A percentile compares a stretch with the other conserved stretches of the same genome.
These are phyloP conservation scores for Pisolithus microcarpus DNA, from an alignment of 768 basidiomycete genomes.

Conservation along the genomic window DNA sequence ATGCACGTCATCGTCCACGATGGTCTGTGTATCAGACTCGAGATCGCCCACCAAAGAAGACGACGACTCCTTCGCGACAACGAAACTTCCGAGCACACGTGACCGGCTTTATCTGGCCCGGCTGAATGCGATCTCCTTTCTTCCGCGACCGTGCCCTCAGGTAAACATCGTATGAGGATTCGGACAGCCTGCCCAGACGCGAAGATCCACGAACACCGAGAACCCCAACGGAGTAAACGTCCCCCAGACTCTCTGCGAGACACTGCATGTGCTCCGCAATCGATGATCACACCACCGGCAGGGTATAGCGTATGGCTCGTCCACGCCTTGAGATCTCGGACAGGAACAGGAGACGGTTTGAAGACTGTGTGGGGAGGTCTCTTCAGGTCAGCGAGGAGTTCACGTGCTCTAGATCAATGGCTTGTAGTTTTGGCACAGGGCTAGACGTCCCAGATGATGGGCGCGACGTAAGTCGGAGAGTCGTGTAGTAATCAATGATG, in stretches of 20 bases:
- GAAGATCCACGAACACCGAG: slow-evolving; percentile 82
- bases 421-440: slow-evolving; percentile 18
- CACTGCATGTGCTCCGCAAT: slow-evolving; percentile 82
- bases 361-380: slow-evolving; percentile 89
- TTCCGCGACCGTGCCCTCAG: slow-evolving; percentile 17
- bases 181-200: slow-evolving; percentile 93
- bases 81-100: slow-evolving; percentile 37
- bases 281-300: slow-evolving; percentile 82
- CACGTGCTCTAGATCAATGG: slow-evolving; percentile 20
- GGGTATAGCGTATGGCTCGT: slow-evolving; percentile 92
- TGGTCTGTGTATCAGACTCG: slow-evolving; percentile 14
- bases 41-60: slow-evolving; percentile 25
- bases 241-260: slow-evolving; percentile 84
- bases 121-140: slow-evolving; percentile 21
- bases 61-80: slow-evolving; percentile 34
- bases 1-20: slow-evolving; percentile 28
- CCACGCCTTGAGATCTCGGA: slow-evolving; percentile 90
- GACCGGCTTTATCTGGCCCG: slow-evolving; percentile 23
- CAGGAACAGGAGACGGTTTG: slow-evolving; percentile 59
- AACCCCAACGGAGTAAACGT: slow-evolving; percentile 86
- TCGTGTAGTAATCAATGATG: slow-evolving; percentile 74
- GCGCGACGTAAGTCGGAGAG: slow-evolving; percentile 31
- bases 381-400: slow-evolving; percentile 15
- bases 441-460: slow-evolving; percentile 29
- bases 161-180: slow-evolving; percentile 51